Conservation (phyloP, 345 rosid genomes). For the Salix brachista region DNA sequence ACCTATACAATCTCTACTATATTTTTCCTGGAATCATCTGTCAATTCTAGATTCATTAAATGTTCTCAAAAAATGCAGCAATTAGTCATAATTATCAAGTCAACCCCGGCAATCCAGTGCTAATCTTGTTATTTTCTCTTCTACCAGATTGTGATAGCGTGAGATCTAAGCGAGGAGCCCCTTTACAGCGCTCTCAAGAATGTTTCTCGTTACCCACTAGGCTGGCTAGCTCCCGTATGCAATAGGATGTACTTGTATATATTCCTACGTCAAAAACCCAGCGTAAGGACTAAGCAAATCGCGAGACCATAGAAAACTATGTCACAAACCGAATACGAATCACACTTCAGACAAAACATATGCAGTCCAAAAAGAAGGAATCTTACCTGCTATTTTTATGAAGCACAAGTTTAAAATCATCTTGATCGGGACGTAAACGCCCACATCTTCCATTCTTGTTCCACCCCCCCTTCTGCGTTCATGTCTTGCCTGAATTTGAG, state of each 20-base stretch:
- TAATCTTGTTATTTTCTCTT: not conserved
- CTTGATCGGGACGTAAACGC: not conserved
- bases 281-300: constrained; percentile 18
- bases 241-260: not conserved
- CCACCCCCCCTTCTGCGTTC: not conserved
- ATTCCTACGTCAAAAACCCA: not conserved
- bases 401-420: not conserved
- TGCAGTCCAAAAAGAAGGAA: not conserved
- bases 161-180: not conserved
- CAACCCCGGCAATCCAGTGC: not conserved
- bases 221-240: no score
- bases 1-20: not conserved
- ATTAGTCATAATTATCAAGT: not conserved
- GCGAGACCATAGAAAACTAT: not conserved
- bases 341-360: not conserved
- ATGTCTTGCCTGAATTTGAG: constrained; percentile 56
- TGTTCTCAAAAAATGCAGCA: not conserved
- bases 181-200: no score
- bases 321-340: constrained; percentile 21
- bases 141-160: not conserved
- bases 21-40: not conserved
- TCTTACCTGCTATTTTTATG: constrained; percentile 5
- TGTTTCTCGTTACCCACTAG: no score
- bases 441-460: not conserved
- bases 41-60: not conserved